phyloP scores from a whole-genome alignment of 2,329 filamentous ascomycete species.

The Dactylella cylindrospora region DNA sequence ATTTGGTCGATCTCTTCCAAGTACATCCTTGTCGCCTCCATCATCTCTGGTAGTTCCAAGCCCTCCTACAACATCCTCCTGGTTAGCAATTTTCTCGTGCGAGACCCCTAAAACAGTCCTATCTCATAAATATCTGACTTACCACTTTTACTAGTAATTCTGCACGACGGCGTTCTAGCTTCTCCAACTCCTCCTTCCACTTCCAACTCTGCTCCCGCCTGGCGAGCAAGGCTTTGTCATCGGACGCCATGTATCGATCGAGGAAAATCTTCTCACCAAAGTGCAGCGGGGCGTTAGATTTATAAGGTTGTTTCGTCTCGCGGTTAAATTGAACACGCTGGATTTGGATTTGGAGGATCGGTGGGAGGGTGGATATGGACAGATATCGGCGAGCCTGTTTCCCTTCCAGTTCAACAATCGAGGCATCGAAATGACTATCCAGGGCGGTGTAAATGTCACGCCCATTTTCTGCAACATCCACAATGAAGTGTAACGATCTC shows the following conservation, averaged over 20 bases:
- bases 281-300: constrained; percentile 74
- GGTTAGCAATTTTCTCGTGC: constrained; percentile 47
- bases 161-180: constrained; percentile 55
- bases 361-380: constrained; percentile 74
- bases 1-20: constrained; percentile 54
- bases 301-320: constrained; percentile 62
- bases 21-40: constrained; percentile 52
- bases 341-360: constrained; percentile 84
- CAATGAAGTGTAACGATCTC: constrained; percentile 65
- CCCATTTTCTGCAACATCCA: constrained; percentile 61
- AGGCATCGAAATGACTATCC: constrained; percentile 79
- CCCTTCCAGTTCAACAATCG: constrained; percentile 70
- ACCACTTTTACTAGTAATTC: constrained; percentile 49
- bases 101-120: constrained; percentile 44
- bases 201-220: constrained; percentile 72
- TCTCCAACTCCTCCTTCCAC: constrained; percentile 65
- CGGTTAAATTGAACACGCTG: constrained; percentile 76
- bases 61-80: constrained; percentile 26
- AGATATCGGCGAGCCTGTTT: constrained; percentile 64
- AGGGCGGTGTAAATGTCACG: constrained; percentile 79
- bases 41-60: constrained; percentile 39
- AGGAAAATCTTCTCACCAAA: constrained; percentile 82
- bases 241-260: constrained; percentile 79
- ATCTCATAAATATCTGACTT: constrained; percentile 29
- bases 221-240: constrained; percentile 62